Percentiles rank a stretch among this genome's conserved stretches.
phyloP scores from a whole-genome alignment of 371 early-diverging fungal genomes.

The Blyttiomyces sp. region DNA sequence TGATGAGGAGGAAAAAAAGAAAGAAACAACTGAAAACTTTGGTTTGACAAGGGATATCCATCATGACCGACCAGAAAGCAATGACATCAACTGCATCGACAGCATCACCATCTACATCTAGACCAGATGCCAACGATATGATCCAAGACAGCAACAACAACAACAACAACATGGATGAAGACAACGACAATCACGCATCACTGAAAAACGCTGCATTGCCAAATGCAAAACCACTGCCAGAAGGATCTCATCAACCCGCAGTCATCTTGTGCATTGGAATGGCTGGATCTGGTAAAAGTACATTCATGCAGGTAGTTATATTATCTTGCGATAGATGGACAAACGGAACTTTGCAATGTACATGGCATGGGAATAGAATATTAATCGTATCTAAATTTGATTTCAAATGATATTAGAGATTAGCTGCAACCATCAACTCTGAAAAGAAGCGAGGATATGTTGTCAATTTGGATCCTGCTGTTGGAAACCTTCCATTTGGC shows the following conservation, averaged over 20 bases:
- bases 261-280: conserved; percentile 88
- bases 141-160: too few species aligned
- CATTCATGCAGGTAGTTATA: conserved; percentile 88
- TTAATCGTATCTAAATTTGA: background rate
- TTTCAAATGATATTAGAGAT: conserved; percentile 52
- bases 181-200: conserved; percentile 1
- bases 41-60: background rate
- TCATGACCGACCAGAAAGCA: background rate
- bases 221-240: background rate
- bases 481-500: conserved; percentile 84
- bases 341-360: too few species aligned
- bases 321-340: background rate
- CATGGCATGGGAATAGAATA: background rate
- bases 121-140: too few species aligned
- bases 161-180: background rate
- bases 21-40: background rate
- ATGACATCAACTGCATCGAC: too few species aligned
- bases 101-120: too few species aligned
- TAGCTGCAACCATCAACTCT: conserved; percentile 85
- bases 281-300: conserved; percentile 99
- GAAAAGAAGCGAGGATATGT: conserved; percentile 77
- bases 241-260: conserved; percentile 52
- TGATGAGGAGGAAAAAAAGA: background rate
- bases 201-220: conserved; percentile 15
- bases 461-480: conserved; percentile 99